These are phyloP conservation scores for Chaetomium strumarium DNA, from an alignment of 2,329 filamentous ascomycete species.

Conservation along the genomic window DNA sequence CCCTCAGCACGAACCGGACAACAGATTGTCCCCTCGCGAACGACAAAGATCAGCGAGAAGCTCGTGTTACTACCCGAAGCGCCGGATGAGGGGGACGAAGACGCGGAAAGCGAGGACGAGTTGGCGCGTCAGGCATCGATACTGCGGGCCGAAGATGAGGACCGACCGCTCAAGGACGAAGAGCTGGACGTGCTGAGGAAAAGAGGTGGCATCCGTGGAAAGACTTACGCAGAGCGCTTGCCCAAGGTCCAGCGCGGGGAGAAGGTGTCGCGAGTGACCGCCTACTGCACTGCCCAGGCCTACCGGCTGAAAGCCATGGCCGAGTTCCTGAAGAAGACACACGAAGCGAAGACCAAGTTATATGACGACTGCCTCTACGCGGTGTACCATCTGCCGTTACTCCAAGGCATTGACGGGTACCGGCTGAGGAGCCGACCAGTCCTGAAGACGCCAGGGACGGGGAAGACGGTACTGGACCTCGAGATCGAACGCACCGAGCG, in stretches of 20 bases:
- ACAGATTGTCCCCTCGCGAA: conserved; percentile 69
- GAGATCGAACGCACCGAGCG: conserved; percentile 93
- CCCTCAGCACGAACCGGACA: conserved; percentile 35
- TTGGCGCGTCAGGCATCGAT: conserved; percentile 38
- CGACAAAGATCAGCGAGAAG: conserved; percentile 93
- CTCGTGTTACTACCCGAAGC: conserved; percentile 90
- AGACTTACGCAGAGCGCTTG: conserved; percentile 89
- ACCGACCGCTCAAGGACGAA: conserved; percentile 61
- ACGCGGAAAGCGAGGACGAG: conserved; percentile 55
- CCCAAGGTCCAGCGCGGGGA: conserved; percentile 84
- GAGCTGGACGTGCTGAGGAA: conserved; percentile 59
- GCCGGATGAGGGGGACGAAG: conserved; percentile 52
- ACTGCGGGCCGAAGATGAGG: conserved; percentile 44
- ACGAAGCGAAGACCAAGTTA: conserved; percentile 87
- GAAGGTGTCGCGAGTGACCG: conserved; percentile 83
- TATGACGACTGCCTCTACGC: conserved; percentile 97
- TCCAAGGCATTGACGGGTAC: conserved; percentile 82
- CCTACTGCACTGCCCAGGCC: conserved; percentile 91
- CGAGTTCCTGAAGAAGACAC: conserved; percentile 78
- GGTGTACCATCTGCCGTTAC: conserved; percentile 85
- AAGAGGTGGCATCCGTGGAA: conserved; percentile 59
- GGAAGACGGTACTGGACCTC: conserved; percentile 86
- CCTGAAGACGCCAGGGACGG: conserved; percentile 80
- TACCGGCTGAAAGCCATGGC: conserved; percentile 88
- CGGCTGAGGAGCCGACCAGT: conserved; percentile 84